Conservation (phyloP, 2,329 filamentous ascomycete species). For the Chrysosporium keratinophilum region DNA sequence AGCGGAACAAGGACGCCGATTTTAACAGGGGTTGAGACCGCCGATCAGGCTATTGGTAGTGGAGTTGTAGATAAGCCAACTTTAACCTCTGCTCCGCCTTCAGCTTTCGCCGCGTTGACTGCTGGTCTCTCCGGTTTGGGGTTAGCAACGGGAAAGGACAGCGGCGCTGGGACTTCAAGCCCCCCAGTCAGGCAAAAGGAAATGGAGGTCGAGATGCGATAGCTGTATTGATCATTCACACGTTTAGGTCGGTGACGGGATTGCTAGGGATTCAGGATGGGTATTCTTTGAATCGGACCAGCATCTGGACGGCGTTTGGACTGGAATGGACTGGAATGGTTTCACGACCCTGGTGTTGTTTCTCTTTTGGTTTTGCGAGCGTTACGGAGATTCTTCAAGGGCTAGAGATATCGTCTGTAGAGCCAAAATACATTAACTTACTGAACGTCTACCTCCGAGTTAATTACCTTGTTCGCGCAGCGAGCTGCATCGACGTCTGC, state of each 20-base stretch:
- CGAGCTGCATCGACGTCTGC: background rate
- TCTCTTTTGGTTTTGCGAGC: background rate
- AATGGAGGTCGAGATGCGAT: constrained; percentile 45
- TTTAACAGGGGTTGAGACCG: constrained; percentile 49
- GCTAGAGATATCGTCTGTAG: background rate
- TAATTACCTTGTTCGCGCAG: background rate
- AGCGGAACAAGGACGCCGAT: constrained; percentile 41
- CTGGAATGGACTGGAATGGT: background rate
- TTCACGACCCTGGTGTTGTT: background rate
- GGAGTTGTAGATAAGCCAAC: constrained; percentile 26
- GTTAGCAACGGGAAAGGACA: constrained; percentile 28
- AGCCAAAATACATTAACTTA: background rate
- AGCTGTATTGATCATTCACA: constrained; percentile 7
- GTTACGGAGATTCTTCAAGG: background rate
- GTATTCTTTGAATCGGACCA: background rate
- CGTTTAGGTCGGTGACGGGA: background rate
- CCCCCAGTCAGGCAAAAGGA: constrained; percentile 21
- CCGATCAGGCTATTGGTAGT: constrained; percentile 45
- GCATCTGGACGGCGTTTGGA: background rate
- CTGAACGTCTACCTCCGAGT: background rate
- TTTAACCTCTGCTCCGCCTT: constrained; percentile 22
- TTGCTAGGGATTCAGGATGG: background rate
- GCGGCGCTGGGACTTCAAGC: constrained; percentile 19
- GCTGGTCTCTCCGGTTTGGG: constrained; percentile 39
- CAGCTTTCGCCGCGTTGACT: constrained; percentile 35